Base-by-base conservation (phyloP, 192 early-diverging fungal genomes). In the Backusella tuberculispora region DNA sequence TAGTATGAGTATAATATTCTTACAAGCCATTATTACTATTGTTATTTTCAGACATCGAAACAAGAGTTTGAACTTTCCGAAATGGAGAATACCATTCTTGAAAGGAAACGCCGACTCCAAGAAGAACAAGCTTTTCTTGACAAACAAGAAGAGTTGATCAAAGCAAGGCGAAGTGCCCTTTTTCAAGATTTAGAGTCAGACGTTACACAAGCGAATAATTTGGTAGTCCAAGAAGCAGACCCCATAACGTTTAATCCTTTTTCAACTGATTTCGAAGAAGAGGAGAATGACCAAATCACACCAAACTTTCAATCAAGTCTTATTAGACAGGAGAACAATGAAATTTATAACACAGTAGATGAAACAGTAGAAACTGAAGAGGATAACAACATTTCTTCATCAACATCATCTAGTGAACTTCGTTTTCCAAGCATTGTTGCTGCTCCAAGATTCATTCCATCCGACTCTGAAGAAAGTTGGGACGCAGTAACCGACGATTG, bases 41-140 rank as follows among this genome's bases (percentile, higher is more conserved):
- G n/a, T 12, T 44, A 45, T 69, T 24, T 12, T 14, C 44, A 34
- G 41, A 45, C 29, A 70, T 42, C 41, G 5, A 47, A 7, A 15
- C 26, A 42, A 45, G 68, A 70, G 24, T 48, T 46, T 70, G 68
- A 70, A 70, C 44, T 70, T 12, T 44, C 68, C 26, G 44, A 70
- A 45, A 70, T 70, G 12, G 68, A 70, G 46, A 19, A 26, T 8
- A 70, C 13, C 6, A 70, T 70, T 47, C 21, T 70, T 47, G 45
- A 70, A 14, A 19, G 68, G 47, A 70, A 47, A 14, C 26, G 14
- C 9, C 42, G 42, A 26, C 29, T 70, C 4, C 43, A 46, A 13
- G 26, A 45, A 48, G 68, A 70, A 45, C 44, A 44, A 29, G 68
- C 44, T 26, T 29, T 47, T 29, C 45, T 70, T 42, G 68, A 70